Evolutionary conservation across 805 yeast genomes (phyloP).

Genomic region (Candida pini): DNA sequence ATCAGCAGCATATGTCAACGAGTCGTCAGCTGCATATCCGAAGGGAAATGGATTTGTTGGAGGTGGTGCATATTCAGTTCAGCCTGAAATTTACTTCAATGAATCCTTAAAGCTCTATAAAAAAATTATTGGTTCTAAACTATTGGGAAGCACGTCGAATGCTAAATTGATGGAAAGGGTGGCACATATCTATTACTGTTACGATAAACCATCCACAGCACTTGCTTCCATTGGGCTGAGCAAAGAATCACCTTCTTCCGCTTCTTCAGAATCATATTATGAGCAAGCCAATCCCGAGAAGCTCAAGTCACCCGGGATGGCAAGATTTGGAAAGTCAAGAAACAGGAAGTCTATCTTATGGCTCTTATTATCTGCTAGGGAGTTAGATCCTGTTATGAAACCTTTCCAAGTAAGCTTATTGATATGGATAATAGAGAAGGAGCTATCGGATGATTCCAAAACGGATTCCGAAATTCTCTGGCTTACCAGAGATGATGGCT

Average conservation of each 20-base stretch:
- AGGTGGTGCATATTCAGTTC: constrained; percentile 1
- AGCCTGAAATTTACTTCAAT: constrained; percentile 36
- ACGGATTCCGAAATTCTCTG: constrained; percentile 11
- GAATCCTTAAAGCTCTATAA: constrained; percentile 41
- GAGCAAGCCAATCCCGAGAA: constrained; percentile 32
- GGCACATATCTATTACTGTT: constrained; percentile 26
- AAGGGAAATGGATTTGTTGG: constrained; percentile 5
- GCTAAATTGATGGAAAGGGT: constrained; percentile 33
- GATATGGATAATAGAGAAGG: constrained; percentile 19
- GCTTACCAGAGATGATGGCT: constrained; percentile 23
- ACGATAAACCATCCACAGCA: constrained; percentile 16
- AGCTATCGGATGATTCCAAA: constrained; percentile 5
- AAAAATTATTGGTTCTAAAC: constrained; percentile 39
- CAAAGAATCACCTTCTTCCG: background rate
- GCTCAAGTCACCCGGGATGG: constrained; percentile 31
- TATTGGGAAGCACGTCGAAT: constrained; percentile 39
- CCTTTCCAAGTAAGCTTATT: constrained; percentile 22
- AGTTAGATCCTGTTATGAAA: constrained; percentile 44
- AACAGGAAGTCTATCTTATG: constrained; percentile 73
- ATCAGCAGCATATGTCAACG: constrained; percentile 21
- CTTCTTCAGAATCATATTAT: constrained; percentile 17
- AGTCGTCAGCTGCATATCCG: background rate
- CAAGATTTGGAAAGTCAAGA: constrained; percentile 51
- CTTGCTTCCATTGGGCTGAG: constrained; percentile 4
- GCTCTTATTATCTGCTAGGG: constrained; percentile 66